Evolutionary conservation across 2,329 filamentous ascomycete genomes (phyloP), one percentile per base, ranked within the genome.

Genomic region (Cordyceps sp.): DNA sequence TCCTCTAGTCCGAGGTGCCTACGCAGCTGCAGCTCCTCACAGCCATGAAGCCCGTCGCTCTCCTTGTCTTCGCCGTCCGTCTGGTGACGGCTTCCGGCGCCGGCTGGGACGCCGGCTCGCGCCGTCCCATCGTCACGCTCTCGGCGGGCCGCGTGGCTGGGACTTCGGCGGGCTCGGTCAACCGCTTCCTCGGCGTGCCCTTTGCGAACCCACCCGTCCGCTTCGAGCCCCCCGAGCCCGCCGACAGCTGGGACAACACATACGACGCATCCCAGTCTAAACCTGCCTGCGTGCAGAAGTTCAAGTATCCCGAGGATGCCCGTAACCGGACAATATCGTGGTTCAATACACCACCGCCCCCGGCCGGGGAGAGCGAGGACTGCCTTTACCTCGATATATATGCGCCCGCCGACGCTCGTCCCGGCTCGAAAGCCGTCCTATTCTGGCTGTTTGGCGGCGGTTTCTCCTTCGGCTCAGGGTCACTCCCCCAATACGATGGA

Each of bases 381-480:
- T 55, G 52, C 17, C 30, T 55, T 16, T 51, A 45, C 18, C 33
- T 54, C n/a, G 50, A 55, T 18, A 42, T 55, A 4, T 53, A 40
- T 29, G 34, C 43, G 1, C 52, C 52, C 1, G 37, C 43, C 0
- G 33, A 29, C 2, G 40, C 42, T 2, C 30, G 35, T 3, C 10
- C 31, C 5, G 39, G 39, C 0, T 47, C 50, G 27, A 61, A 57
- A 26, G 47, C 61, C 4, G 60, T 63, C 15, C 37, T 62, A 23
- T 46, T 63, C 14, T 64, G 57, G 53, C 52, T 63, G 6, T 50
- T 57, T 29, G 60, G 60, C 4, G 60, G 61, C 10, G 51, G 43
- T 2, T 61, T 58, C 29, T 42, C 31, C 8, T 41, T 45, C 14
- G 59, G 59, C 22, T 51, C 46, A 32, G 48, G 54, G 0, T 47